phyloP scores from a whole-genome alignment of 495 filamentous ascomycete genomes.

The Jackrogersella minutella region DNA sequence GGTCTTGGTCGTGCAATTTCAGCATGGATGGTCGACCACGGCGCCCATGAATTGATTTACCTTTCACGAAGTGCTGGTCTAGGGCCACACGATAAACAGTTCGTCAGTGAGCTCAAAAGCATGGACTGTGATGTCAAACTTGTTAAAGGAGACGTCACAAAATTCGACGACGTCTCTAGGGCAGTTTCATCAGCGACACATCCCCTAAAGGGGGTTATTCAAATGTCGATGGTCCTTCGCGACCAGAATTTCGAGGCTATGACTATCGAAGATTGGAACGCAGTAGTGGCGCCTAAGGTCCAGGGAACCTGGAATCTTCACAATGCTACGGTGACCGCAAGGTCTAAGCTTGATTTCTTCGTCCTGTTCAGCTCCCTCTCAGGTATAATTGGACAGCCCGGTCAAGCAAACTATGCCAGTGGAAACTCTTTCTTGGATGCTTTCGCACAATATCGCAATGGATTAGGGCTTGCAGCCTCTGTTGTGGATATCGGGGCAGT shows the following conservation, averaged over 20 bases:
- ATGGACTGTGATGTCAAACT: constrained; percentile 46
- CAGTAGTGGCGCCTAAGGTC: constrained; percentile 60
- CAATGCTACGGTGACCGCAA: constrained; percentile 43
- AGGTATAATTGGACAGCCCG: constrained; percentile 45
- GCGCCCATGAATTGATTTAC: constrained; percentile 63
- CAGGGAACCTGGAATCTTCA: constrained; percentile 65
- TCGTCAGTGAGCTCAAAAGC: constrained; percentile 51
- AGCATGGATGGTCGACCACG: constrained; percentile 62
- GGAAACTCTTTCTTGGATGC: constrained; percentile 53
- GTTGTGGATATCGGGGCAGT: constrained; percentile 50
- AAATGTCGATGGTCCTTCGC: constrained; percentile 61
- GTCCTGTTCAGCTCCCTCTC: constrained; percentile 47
- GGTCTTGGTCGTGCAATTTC: constrained; percentile 67
- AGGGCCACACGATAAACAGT: constrained; percentile 31
- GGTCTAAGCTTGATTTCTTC: constrained; percentile 45
- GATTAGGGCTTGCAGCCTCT: constrained; percentile 43
- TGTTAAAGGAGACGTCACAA: constrained; percentile 50
- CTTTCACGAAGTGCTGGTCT: constrained; percentile 62
- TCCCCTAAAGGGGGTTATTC: constrained; percentile 54
- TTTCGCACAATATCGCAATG: constrained; percentile 47
- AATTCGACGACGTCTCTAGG: constrained; percentile 42
- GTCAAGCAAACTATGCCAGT: constrained; percentile 53
- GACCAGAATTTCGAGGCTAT: constrained; percentile 62
- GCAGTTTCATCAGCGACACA: constrained; percentile 41
- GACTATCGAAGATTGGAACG: constrained; percentile 53